Conservation (phyloP, 345 rosid genomes). For the Euphorbia pulcherrima region DNA sequence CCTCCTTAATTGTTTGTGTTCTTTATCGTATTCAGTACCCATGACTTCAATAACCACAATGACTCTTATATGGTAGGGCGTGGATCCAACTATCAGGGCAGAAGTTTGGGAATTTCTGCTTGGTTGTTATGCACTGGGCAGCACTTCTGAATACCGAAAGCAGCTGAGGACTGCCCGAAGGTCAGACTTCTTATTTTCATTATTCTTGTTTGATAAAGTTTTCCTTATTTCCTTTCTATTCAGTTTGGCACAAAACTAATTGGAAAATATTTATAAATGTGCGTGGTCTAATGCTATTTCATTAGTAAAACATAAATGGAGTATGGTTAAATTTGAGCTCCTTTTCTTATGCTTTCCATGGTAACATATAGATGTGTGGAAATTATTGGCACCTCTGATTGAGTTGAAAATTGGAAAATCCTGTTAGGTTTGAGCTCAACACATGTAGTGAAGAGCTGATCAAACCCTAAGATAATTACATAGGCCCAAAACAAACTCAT, state of each 20-base stretch:
- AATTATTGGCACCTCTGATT: not conserved
- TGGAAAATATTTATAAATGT: constrained; percentile 1
- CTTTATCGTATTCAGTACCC: not conserved
- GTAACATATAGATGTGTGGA: not conserved
- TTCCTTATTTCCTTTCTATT: constrained; percentile 5
- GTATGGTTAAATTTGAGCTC: not conserved
- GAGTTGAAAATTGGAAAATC: not conserved
- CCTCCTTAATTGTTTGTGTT: not conserved
- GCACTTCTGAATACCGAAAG: constrained; percentile 70
- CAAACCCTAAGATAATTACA: not conserved
- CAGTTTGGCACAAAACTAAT: constrained; percentile 13
- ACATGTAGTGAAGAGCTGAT: not conserved
- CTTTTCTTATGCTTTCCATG: constrained; percentile 10
- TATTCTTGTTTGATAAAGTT: not conserved
- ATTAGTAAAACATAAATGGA: not conserved
- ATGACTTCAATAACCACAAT: constrained; percentile 3
- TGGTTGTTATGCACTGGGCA: constrained; percentile 72
- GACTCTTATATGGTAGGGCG: constrained; percentile 49
- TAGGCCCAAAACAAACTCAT: not conserved
- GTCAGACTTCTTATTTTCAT: constrained; percentile 30
- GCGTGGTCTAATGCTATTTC: not conserved
- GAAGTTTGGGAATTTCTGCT: constrained; percentile 96
- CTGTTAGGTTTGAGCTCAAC: not conserved
- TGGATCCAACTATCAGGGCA: constrained; percentile 84
- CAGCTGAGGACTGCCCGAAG: constrained; percentile 74